Conservation (phyloP, 306 rosid species). For the Comarum palustre region DNA sequence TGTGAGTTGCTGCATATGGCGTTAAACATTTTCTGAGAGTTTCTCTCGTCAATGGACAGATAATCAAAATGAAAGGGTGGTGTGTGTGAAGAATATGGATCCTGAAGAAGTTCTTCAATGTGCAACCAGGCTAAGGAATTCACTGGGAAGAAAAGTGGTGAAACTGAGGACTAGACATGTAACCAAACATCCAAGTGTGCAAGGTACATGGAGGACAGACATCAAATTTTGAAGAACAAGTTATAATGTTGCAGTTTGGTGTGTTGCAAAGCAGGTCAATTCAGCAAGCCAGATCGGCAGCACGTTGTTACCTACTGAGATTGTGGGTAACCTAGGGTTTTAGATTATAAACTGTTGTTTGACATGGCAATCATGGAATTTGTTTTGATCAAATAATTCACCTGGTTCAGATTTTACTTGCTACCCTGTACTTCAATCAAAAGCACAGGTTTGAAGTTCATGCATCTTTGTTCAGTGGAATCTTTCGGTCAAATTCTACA, state of each 20-base stretch:
- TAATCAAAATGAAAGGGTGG: constrained; percentile 64
- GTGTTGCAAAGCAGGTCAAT: not conserved
- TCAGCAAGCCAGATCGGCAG: not conserved
- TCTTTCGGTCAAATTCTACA: too few species aligned
- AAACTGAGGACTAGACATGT: constrained; percentile 85
- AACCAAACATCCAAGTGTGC: constrained; percentile 80
- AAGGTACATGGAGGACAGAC: constrained; percentile 92
- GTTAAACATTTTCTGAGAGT: not conserved
- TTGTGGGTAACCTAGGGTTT: not conserved
- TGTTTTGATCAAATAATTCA: not conserved
- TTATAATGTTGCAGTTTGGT: constrained; percentile 16
- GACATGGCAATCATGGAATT: not conserved
- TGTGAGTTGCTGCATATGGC: not conserved
- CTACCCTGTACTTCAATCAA: not conserved
- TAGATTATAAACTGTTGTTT: not conserved
- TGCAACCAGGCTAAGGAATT: constrained; percentile 74
- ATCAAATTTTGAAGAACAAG: constrained; percentile 41
- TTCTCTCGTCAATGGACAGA: constrained; percentile 39
- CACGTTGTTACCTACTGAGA: not conserved
- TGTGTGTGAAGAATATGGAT: constrained; percentile 87
- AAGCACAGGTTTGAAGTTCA: not conserved
- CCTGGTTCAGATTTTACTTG: not conserved
- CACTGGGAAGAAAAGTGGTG: constrained; percentile 86
- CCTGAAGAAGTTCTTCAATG: constrained; percentile 60
- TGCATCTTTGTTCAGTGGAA: not conserved